These are phyloP conservation scores for Rutstroemia sp. DNA, from an alignment of 2,329 filamentous ascomycete genomes.

Conservation along the genomic window DNA sequence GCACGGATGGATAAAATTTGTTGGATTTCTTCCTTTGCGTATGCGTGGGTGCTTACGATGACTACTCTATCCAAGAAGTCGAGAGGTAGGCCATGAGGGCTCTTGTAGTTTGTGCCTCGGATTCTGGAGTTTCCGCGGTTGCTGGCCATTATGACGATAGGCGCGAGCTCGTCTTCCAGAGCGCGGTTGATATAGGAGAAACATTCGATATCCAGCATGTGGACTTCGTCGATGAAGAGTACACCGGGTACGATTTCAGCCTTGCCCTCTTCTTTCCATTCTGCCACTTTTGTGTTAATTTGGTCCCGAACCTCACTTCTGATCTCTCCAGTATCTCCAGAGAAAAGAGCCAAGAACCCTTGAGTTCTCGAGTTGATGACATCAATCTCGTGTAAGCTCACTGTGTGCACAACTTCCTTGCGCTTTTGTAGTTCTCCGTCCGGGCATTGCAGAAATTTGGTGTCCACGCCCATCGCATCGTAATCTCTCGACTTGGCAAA, in stretches of 20 bases:
- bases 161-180: slow-evolving; percentile 86
- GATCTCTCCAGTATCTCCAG: slow-evolving; percentile 96
- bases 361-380: slow-evolving; percentile 99
- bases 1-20: slow-evolving; percentile 90
- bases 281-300: slow-evolving; percentile 97
- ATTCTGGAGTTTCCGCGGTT: slow-evolving; percentile 90
- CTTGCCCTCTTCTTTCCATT: slow-evolving; percentile 99
- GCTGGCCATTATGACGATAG: slow-evolving; percentile 98
- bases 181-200: slow-evolving; percentile 98
- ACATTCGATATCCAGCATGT: slow-evolving; percentile 99
- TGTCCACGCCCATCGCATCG: slow-evolving; percentile 97
- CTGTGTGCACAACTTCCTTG: slow-evolving; percentile 94
- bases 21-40: slow-evolving; percentile 75
- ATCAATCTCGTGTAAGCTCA: slow-evolving; percentile 95
- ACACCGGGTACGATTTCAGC: slow-evolving; percentile 96
- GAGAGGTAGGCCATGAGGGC: slow-evolving; percentile 86
- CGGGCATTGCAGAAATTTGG: slow-evolving; percentile 95
- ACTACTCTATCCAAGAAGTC: slow-evolving; percentile 95
- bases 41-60: slow-evolving; percentile 89
- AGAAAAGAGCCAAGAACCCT: slow-evolving; percentile 94
- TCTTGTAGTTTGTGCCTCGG: slow-evolving; percentile 86
- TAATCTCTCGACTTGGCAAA: slow-evolving; percentile 95
- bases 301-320: slow-evolving; percentile 94
- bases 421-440: slow-evolving; percentile 96
- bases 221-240: slow-evolving; percentile 96